Conservation (phyloP, 2,329 filamentous ascomycete genomes). For the Didymella pinodella region DNA sequence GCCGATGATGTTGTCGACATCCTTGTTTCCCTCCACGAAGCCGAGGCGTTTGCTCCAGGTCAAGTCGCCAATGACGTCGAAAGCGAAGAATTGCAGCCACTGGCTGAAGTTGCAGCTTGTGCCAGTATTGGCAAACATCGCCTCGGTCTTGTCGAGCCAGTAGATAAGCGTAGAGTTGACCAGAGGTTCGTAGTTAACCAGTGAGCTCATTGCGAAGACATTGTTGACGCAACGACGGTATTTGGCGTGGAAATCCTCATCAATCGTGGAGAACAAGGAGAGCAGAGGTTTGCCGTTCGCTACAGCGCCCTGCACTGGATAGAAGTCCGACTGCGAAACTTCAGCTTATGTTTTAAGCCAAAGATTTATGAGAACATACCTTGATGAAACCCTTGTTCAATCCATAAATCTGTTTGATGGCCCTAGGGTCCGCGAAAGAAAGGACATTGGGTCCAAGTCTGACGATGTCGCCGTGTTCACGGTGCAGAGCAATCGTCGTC, state of each 20-base stretch:
- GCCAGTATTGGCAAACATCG: constrained; percentile 53
- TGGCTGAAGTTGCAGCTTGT: constrained; percentile 68
- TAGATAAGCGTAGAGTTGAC: constrained; percentile 77
- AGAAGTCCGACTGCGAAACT: constrained; percentile 73
- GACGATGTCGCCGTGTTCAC: constrained; percentile 76
- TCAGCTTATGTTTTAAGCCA: constrained; percentile 8
- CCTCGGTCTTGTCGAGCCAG: constrained; percentile 65
- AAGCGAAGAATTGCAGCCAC: constrained; percentile 83
- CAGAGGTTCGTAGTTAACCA: constrained; percentile 81
- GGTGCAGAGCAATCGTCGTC: constrained; percentile 73
- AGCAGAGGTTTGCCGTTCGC: constrained; percentile 72
- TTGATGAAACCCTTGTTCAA: constrained; percentile 83
- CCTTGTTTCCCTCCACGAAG: constrained; percentile 76
- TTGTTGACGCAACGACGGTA: constrained; percentile 78
- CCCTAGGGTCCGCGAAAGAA: constrained; percentile 76
- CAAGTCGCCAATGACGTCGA: constrained; percentile 81
- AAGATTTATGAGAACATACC: constrained; percentile 54
- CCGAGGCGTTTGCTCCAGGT: constrained; percentile 79
- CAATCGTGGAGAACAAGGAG: constrained; percentile 78
- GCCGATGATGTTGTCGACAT: constrained; percentile 76
- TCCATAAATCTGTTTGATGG: constrained; percentile 79
- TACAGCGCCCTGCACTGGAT: constrained; percentile 78
- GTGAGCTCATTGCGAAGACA: constrained; percentile 78
- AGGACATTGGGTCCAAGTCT: constrained; percentile 76
- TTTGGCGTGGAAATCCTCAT: constrained; percentile 77